A percentile compares a stretch with the other conserved stretches of the same genome.
phyloP scores from a whole-genome alignment of 257 asterid genomes.

The Eustoma russellianum region DNA sequence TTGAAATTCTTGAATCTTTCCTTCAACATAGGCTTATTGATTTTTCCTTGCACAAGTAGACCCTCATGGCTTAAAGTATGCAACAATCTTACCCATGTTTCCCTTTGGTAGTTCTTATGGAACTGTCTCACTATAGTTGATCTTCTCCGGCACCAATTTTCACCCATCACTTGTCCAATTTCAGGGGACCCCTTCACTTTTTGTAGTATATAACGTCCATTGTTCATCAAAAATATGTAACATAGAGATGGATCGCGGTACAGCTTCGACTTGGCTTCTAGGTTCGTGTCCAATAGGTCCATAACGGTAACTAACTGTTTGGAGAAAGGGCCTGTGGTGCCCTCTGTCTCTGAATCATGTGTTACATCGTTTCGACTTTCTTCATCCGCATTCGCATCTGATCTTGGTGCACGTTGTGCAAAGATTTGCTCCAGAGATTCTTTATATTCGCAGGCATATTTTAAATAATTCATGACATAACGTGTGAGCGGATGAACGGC shows the following conservation, averaged over 20 bases:
- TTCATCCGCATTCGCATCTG: neutral
- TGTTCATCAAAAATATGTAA: constrained; percentile 69
- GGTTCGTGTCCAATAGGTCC: constrained; percentile 51
- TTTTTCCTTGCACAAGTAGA: constrained; percentile 35
- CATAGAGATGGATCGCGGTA: constrained; percentile 58
- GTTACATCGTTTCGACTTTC: constrained; percentile 37
- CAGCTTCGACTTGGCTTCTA: constrained; percentile 42
- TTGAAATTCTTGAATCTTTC: constrained; percentile 68
- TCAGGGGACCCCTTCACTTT: constrained; percentile 62
- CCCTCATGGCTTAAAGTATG: constrained; percentile 60
- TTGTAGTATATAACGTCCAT: constrained; percentile 69
- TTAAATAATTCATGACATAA: constrained; percentile 71
- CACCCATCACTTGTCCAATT: constrained; percentile 65
- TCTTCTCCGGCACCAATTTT: constrained; percentile 68
- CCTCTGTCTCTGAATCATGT: constrained; percentile 21
- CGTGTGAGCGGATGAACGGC: constrained; percentile 91
- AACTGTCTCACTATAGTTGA: constrained; percentile 65
- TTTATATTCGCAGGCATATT: constrained; percentile 63
- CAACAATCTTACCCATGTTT: constrained; percentile 66
- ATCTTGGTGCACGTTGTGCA: constrained; percentile 12
- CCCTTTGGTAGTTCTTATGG: constrained; percentile 80
- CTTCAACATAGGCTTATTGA: constrained; percentile 45
- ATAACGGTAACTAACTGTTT: constrained; percentile 41
- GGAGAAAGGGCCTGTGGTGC: constrained; percentile 33
- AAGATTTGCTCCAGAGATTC: constrained; percentile 46